Evolutionary conservation across 257 asterid genomes (phyloP).

Genomic region (Coffea canephora): DNA sequence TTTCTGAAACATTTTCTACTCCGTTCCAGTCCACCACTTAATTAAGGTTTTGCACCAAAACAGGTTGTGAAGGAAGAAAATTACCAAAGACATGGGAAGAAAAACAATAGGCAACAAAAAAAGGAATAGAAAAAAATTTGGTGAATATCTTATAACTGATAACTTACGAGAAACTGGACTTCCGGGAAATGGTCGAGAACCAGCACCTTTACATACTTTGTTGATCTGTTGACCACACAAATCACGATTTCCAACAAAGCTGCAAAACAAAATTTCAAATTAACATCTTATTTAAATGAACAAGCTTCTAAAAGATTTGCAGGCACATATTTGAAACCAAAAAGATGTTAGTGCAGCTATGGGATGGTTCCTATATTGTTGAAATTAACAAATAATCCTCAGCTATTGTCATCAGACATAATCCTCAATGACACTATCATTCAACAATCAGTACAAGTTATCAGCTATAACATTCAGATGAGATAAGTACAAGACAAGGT

Average conservation of each 20-base stretch:
- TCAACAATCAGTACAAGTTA: not conserved
- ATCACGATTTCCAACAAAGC: conserved; percentile 86
- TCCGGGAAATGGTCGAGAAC: conserved; percentile 40
- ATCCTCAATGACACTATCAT: not conserved
- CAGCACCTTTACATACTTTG: conserved; percentile 54
- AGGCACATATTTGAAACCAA: not conserved
- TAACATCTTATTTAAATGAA: not conserved
- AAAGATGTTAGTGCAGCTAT: not conserved
- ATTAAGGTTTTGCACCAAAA: not conserved
- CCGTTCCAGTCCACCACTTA: not conserved
- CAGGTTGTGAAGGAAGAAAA: not conserved
- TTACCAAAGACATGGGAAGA: not conserved
- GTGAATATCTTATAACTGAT: not conserved
- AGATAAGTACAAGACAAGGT: not conserved
- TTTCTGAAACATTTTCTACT: too few species aligned
- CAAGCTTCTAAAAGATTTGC: not conserved
- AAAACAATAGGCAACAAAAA: not conserved
- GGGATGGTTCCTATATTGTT: not conserved
- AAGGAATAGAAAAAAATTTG: not conserved
- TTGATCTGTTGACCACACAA: conserved; percentile 79
- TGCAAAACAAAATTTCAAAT: conserved; percentile 27
- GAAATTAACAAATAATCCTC: not conserved
- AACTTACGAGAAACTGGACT: conserved; percentile 53
- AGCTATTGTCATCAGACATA: not conserved
- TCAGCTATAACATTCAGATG: not conserved